These are phyloP conservation scores for Emergomyces pasteurianus DNA, from an alignment of 2,329 filamentous ascomycete genomes.

Conservation along the genomic window DNA sequence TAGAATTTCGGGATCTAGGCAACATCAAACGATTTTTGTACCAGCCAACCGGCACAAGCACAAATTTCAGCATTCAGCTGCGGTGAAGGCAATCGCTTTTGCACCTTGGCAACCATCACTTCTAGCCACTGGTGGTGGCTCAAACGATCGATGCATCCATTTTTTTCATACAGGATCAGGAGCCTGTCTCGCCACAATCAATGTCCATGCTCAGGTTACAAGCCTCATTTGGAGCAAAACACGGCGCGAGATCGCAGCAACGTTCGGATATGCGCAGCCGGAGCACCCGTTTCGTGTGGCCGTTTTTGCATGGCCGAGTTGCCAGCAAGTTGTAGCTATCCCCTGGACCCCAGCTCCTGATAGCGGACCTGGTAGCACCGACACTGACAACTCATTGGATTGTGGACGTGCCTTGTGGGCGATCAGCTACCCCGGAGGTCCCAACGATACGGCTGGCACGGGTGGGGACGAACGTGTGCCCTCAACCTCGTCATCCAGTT, in stretches of 20 bases:
- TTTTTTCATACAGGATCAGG: slow-evolving; percentile 86
- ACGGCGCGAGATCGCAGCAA: slow-evolving; percentile 77
- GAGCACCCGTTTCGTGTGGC: slow-evolving; percentile 83
- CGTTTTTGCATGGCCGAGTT: slow-evolving; percentile 89
- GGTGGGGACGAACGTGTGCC: neutral
- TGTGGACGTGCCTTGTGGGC: slow-evolving; percentile 60
- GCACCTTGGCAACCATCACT: slow-evolving; percentile 86
- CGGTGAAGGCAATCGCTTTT: slow-evolving; percentile 93
- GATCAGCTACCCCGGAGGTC: slow-evolving; percentile 66
- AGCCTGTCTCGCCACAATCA: slow-evolving; percentile 74
- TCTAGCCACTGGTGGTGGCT: slow-evolving; percentile 82
- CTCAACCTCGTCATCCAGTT: neutral
- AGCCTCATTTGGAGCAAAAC: slow-evolving; percentile 82
- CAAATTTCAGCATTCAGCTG: slow-evolving; percentile 67
- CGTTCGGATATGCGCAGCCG: slow-evolving; percentile 85
- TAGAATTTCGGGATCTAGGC: neutral
- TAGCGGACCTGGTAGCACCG: slow-evolving; percentile 17
- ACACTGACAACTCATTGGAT: slow-evolving; percentile 19
- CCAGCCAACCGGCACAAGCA: slow-evolving; percentile 51
- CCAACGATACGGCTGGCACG: slow-evolving; percentile 22
- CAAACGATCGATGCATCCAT: slow-evolving; percentile 89
- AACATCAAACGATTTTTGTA: slow-evolving; percentile 36
- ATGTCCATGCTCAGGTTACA: slow-evolving; percentile 87
- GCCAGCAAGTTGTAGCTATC: slow-evolving; percentile 70
- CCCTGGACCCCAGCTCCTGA: slow-evolving; percentile 57